Evolutionary conservation across 2,329 filamentous ascomycete genomes (phyloP), one percentile per base, ranked within the genome.

Genomic region (Fusarium tjaetaba): DNA sequence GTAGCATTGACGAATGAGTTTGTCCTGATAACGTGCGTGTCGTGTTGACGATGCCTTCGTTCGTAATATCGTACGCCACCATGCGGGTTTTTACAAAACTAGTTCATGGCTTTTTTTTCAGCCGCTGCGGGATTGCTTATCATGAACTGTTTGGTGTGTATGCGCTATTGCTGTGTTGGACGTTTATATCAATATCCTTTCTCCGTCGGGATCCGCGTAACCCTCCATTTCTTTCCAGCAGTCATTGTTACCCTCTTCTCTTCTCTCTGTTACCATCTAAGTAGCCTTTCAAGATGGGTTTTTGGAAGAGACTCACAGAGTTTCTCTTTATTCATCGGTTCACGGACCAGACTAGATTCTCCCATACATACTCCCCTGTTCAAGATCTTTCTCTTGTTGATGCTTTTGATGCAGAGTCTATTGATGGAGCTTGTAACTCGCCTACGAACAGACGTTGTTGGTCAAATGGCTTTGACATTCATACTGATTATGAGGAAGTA

Each of bases 241-340:
- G 15, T 2, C 52, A 0, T 43, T 28, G 8, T 8, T 11, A 56
- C 26, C 26, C 22, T 32, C 20, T 26, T 9, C 36, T 15, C 36
- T 28, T 30, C 26, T 15, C 24, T n/a, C 13, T 20, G 9, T 22
- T 36, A 52, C 49, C 22, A 2, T 36, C 18, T 4, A 2, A 55
- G 36, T 13, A 32, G 3, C 4, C 6, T 24, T n/a, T 14, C 36
- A 30, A n/a, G 5, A 62, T 57, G 59, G 59, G 59, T 24, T 61
- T 61, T 24, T 61, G 49, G 59, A 61, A 61, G 20, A 61, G 49
- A 36, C 49, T 61, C 11, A 57, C 59, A 2, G 49, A 61, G 49
- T 61, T 61, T 42, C 59, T 61, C n/a, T 56, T 61, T 5, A 30
- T 56, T 4, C 24, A 56, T 1, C 36, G 48, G 0, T 57, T 30